These are phyloP conservation scores for Rhynchosporium agropyri DNA, from an alignment of 2,329 filamentous ascomycete species.

Conservation along the genomic window DNA sequence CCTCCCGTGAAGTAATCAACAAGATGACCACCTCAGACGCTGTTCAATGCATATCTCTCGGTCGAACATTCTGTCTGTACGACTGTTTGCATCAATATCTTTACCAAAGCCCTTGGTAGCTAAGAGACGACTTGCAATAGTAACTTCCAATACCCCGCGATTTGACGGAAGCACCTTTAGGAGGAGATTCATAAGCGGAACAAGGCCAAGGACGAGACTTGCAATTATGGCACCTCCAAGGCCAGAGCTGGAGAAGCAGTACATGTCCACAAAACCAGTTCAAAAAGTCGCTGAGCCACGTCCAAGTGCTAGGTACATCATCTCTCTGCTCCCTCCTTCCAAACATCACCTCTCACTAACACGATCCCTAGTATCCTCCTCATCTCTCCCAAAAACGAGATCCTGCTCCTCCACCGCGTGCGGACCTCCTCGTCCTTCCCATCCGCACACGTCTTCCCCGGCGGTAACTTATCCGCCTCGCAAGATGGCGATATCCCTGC, in stretches of 20 bases:
- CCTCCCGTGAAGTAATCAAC: constrained; percentile 15
- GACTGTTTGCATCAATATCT: background rate
- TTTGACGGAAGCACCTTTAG: no score
- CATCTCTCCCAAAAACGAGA: constrained; percentile 82
- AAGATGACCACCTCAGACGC: constrained; percentile 16
- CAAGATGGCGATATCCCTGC: constrained; percentile 69
- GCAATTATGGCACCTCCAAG: constrained; percentile 22
- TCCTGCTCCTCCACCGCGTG: constrained; percentile 85
- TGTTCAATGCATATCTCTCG: constrained; percentile 25
- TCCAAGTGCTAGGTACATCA: constrained; percentile 63
- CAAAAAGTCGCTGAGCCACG: constrained; percentile 50
- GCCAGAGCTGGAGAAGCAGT: constrained; percentile 38
- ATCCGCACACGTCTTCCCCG: constrained; percentile 93
- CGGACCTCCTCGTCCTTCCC: constrained; percentile 81
- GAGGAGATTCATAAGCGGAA: background rate
- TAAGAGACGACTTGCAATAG: background rate
- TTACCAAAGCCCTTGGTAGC: background rate
- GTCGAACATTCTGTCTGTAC: constrained; percentile 12
- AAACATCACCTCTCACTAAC: constrained; percentile 6
- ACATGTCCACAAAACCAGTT: constrained; percentile 37
- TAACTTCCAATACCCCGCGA: background rate
- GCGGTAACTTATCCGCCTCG: constrained; percentile 76
- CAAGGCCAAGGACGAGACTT: background rate
- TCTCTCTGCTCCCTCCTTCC: background rate
- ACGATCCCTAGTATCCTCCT: constrained; percentile 67